Evolutionary conservation across 805 yeast species (phyloP), one percentile per base, ranked within the genome.

Genomic region (Candida caryicola): DNA sequence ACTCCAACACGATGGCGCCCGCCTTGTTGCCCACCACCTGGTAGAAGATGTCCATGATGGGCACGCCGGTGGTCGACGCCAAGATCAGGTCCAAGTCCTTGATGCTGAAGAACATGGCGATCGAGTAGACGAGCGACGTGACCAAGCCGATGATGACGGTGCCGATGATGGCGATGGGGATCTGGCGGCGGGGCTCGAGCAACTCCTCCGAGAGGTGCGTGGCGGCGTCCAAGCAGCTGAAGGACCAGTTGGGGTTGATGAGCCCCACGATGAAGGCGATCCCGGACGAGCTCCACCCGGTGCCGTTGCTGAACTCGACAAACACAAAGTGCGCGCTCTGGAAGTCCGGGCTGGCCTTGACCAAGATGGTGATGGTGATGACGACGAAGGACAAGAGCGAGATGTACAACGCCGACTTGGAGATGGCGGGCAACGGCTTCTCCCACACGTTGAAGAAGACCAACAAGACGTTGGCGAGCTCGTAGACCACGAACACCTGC

Each of bases 161-260:
- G 4, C 80, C 71, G 54, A 79, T 64, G 45, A 81, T 79, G 2
- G 83, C 79, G 34, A 70, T 70, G 15, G 87, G 86, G 38, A 80
- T 77, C 44, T 75, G 70, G 34, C 73, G 66, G 49, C 75, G 75
- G 4, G 88, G 85, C 18, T 72, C 64, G 27, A 71, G 62, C 26
- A 72, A 71, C 52, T 82, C 88, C 52, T 82, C 89, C 16, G 83
- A 79, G 73, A 82, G 69, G 50, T 82, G 88, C 2, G 86, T 79
- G 2, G 86, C 85, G 40, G 80, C 76, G 52, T 82, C 89, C 34
- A 80, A 66, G 46, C 87, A 81, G 18, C 79, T 71, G 62, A 80
- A 81, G 7, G 82, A 76, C 85, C 85, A 82, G 39, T 78, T 75
- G 4, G 86, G 84, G 53, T 81, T 81, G 47, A 81, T 74, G 33